phyloP scores from a whole-genome alignment of 371 early-diverging fungal species.

The Mortierella sp. region DNA sequence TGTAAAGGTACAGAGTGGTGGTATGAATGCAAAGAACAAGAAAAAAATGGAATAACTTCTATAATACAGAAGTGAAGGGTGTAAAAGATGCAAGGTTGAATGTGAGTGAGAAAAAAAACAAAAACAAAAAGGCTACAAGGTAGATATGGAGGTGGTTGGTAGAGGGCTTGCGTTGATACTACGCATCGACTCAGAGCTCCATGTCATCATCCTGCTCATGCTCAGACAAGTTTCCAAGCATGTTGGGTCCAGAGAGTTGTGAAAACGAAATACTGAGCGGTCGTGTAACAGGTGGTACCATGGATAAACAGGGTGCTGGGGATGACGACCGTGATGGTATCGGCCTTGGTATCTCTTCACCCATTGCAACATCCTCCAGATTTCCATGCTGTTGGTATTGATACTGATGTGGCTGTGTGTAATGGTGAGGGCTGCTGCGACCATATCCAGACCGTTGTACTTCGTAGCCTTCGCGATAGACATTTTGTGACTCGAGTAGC shows the following conservation, averaged over 20 bases:
- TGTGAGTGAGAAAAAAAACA: background rate
- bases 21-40: too few species aligned
- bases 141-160: background rate
- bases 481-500: slow-evolving; percentile 22
- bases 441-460: slow-evolving; percentile 9
- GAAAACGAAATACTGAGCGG: slow-evolving; percentile 47
- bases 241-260: slow-evolving; percentile 29
- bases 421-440: slow-evolving; percentile 13
- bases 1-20: too few species aligned
- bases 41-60: too few species aligned
- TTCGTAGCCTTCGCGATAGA: slow-evolving; percentile 8
- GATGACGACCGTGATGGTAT: slow-evolving; percentile 40
- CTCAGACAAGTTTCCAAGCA: slow-evolving; percentile 40
- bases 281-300: slow-evolving; percentile 34
- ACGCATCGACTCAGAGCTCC: slow-evolving; percentile 31
- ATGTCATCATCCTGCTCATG: slow-evolving; percentile 51
- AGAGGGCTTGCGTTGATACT: too few species aligned
- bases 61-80: too few species aligned
- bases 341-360: slow-evolving; percentile 21
- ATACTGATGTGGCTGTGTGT: slow-evolving; percentile 15
- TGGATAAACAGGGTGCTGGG: slow-evolving; percentile 41
- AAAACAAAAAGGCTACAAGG: background rate
- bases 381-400: slow-evolving; percentile 17
- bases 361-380: slow-evolving; percentile 42
- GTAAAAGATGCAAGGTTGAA: too few species aligned